Percentiles rank a stretch among this genome's conserved stretches.
Evolutionary conservation across 2,329 filamentous ascomycete genomes (phyloP).

Genomic region (Furcasterigmium sp.): DNA sequence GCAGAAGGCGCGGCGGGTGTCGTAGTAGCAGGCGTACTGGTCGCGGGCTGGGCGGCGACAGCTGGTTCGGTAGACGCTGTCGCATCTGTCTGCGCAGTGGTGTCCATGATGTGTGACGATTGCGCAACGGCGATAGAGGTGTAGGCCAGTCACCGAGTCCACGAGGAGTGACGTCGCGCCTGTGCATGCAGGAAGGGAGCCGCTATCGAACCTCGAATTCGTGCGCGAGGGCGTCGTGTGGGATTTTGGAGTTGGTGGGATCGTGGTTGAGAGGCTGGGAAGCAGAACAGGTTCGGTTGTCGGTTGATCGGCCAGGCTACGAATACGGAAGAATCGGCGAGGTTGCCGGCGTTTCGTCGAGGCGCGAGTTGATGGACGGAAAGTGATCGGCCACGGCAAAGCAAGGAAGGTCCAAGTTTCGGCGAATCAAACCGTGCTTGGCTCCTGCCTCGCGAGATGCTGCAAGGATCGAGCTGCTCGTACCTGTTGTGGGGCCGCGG

Average conservation of each 20-base stretch:
- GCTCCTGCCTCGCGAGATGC: slow-evolving; percentile 3
- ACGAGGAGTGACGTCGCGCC: slow-evolving; percentile 6
- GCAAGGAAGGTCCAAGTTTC: not conserved
- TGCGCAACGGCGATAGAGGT: not conserved
- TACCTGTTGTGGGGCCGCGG: slow-evolving; percentile 4
- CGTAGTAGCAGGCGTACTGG: not conserved
- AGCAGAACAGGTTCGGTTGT: slow-evolving; percentile 5
- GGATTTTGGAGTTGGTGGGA: no score
- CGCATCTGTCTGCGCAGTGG: not conserved
- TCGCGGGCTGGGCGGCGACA: not conserved
- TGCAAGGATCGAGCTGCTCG: slow-evolving; percentile 12
- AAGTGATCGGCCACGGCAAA: not conserved
- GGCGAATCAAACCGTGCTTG: not conserved
- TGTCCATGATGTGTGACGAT: not conserved
- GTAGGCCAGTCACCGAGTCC: not conserved
- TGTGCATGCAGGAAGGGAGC: slow-evolving; percentile 3
- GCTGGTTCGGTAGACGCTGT: slow-evolving; percentile 4
- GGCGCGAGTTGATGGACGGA: not conserved
- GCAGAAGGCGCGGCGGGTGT: not conserved
- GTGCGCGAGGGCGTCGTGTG: no score
- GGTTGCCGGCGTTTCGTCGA: no score
- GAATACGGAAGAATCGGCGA: no score
- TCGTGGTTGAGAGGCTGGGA: no score
- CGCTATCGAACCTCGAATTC: no score
- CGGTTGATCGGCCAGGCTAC: not conserved